Percentiles rank a stretch among this genome's conserved stretches.
Evolutionary conservation across 305 asterid genomes (phyloP).

Genomic region (Fraxinus baroniana): DNA sequence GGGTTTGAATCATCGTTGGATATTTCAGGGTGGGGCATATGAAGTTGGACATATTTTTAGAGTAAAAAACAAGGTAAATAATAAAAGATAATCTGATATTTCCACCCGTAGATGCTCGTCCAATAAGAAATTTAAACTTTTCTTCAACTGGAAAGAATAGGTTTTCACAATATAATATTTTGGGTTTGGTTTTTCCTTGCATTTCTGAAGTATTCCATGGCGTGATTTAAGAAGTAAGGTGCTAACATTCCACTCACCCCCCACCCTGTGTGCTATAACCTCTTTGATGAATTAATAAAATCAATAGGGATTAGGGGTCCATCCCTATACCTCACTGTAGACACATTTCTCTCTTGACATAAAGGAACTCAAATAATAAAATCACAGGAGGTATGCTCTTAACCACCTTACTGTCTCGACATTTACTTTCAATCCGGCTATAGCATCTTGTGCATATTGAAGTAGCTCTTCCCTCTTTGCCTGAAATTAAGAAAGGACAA

Average conservation of each 20-base stretch:
- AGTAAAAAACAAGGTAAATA: neutral
- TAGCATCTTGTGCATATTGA: slow-evolving; percentile 86
- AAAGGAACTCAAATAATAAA: neutral
- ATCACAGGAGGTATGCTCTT: slow-evolving; percentile 39
- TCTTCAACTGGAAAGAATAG: neutral
- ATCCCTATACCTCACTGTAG: neutral
- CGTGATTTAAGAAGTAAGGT: neutral
- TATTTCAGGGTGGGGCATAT: neutral
- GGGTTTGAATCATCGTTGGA: neutral
- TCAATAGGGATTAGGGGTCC: neutral
- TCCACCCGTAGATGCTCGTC: neutral
- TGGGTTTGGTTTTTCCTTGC: neutral
- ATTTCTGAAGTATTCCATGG: neutral
- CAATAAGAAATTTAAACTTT: neutral
- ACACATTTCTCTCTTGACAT: neutral
- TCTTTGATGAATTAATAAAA: neutral
- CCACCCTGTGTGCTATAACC: neutral
- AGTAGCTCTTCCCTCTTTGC: slow-evolving; percentile 89
- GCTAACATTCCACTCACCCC: neutral
- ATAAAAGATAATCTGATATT: neutral
- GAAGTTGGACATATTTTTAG: neutral
- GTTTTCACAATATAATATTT: neutral
- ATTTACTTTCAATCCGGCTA: slow-evolving; percentile 81
- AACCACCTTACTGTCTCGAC: slow-evolving; percentile 83
- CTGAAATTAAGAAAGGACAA: slow-evolving; percentile 36